A percentile compares a stretch with the other conserved stretches of the same genome.
Conservation (phyloP, 441 rosid genomes). For the Lepidium campestre region DNA sequence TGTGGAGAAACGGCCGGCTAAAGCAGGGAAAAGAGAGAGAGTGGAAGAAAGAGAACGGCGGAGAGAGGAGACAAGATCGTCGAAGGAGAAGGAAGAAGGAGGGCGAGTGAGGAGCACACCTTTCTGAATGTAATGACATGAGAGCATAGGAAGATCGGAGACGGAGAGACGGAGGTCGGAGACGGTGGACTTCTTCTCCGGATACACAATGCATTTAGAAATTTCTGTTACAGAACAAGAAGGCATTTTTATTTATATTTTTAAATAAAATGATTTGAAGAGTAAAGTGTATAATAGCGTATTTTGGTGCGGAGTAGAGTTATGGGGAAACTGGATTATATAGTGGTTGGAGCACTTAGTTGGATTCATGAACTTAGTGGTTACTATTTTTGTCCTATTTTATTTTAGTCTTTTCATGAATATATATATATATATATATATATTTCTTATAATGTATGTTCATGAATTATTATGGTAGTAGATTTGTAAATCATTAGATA, state of each 20-base stretch:
- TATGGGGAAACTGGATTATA: constrained; percentile 31
- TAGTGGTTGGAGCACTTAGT: constrained; percentile 22
- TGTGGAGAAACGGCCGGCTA: constrained; percentile 79
- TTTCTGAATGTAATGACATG: constrained; percentile 94
- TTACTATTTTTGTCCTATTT: constrained; percentile 14
- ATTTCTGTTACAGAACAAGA: constrained; percentile 32
- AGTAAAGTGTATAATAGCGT: neutral
- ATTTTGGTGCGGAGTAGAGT: constrained; percentile 5
- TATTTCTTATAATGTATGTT: neutral
- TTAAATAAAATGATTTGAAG: neutral
- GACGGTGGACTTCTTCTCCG: constrained; percentile 41
- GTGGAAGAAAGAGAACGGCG: constrained; percentile 58
- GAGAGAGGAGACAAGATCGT: constrained; percentile 45
- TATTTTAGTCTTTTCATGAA: neutral
- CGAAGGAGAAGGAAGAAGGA: constrained; percentile 50
- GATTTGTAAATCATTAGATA: neutral
- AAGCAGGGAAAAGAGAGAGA: constrained; percentile 69
- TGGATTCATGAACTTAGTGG: constrained; percentile 50
- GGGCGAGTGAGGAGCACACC: constrained; percentile 57
- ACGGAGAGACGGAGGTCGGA: constrained; percentile 80
- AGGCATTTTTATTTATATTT: constrained; percentile 44
- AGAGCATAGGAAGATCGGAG: constrained; percentile 94
- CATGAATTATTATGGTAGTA: neutral
- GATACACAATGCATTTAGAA: constrained; percentile 60
- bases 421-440: neutral